phyloP scores from a whole-genome alignment of 1,284 basidiomycete genomes.

The Leccinum solheimii region DNA sequence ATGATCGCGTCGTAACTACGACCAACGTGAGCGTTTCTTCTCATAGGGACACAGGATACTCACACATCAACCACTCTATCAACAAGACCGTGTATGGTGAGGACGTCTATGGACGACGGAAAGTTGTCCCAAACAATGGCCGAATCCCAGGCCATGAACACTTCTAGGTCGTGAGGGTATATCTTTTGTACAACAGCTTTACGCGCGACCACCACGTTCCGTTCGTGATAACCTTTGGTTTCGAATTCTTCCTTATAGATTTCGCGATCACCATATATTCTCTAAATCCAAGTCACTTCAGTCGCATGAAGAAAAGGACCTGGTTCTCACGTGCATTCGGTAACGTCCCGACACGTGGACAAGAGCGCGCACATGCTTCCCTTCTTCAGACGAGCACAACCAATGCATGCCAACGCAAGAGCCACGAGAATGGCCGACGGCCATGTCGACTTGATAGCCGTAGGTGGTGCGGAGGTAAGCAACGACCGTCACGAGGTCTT shows the following conservation, averaged over 20 bases:
- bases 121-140: conserved; percentile 65
- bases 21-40: conserved; percentile 4
- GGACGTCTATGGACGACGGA: conserved; percentile 56
- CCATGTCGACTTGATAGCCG: conserved; percentile 64
- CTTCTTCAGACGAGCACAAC: conserved; percentile 62
- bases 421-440: conserved; percentile 76
- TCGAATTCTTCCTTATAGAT: conserved; percentile 50
- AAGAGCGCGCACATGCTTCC: conserved; percentile 52
- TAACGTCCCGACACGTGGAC: conserved; percentile 75
- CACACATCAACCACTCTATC: conserved; percentile 69
- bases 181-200: conserved; percentile 53
- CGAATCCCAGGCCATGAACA: conserved; percentile 62
- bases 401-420: conserved; percentile 65
- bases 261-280: conserved; percentile 45
- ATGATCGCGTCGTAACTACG: conserved; percentile 68
- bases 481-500: conserved; percentile 66
- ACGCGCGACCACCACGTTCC: conserved; percentile 61
- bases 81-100: conserved; percentile 67
- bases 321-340: conserved; percentile 62
- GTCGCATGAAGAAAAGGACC: conserved; percentile 9
- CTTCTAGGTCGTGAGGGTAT: conserved; percentile 55
- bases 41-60: conserved; percentile 28
- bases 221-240: conserved; percentile 56
- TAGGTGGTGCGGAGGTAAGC: conserved; percentile 54
- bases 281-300: conserved; percentile 33